Conservation (phyloP, 352 stramenopile species). For the Phytopythium montanum region DNA sequence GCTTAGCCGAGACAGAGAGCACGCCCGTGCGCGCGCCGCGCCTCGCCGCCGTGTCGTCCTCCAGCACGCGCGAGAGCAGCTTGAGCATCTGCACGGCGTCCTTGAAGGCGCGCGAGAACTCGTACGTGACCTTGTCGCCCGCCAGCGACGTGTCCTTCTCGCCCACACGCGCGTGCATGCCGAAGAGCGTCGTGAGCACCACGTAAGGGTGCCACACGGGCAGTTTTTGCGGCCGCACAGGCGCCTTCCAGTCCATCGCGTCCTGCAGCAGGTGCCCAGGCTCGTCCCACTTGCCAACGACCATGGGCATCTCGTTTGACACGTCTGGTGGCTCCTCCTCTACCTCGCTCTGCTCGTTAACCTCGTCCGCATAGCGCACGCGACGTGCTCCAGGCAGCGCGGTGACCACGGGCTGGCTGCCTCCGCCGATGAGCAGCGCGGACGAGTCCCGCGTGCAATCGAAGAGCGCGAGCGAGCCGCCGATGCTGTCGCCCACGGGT, state of each 20-base stretch:
- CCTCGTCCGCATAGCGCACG: not conserved
- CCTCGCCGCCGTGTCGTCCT: conserved; percentile 56
- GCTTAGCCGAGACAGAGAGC: conserved; percentile 39
- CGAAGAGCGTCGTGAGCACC: conserved; percentile 79
- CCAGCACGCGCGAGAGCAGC: conserved; percentile 63
- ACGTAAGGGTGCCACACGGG: conserved; percentile 85
- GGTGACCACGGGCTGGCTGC: conserved; percentile 14
- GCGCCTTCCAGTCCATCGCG: conserved; percentile 78
- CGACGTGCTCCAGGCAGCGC: not conserved
- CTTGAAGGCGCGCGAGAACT: conserved; percentile 70
- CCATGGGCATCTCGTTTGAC: conserved; percentile 75
- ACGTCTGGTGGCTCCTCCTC: conserved; percentile 13
- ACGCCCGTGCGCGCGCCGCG: conserved; percentile 59
- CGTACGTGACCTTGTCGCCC: conserved; percentile 50
- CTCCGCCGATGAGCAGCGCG: conserved; percentile 66
- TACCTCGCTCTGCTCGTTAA: conserved; percentile 2
- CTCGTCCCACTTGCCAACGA: conserved; percentile 82
- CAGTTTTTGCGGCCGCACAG: conserved; percentile 64
- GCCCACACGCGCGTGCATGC: conserved; percentile 78
- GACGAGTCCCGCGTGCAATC: conserved; percentile 83
- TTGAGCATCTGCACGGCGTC: conserved; percentile 86
- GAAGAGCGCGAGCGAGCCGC: conserved; percentile 52
- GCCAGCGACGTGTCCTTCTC: conserved; percentile 73
- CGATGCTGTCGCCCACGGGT: conserved; percentile 60
- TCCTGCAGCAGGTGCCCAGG: conserved; percentile 60